Evolutionary conservation across 1,284 basidiomycete genomes (phyloP).

Genomic region (Boletellus deceptivus): DNA sequence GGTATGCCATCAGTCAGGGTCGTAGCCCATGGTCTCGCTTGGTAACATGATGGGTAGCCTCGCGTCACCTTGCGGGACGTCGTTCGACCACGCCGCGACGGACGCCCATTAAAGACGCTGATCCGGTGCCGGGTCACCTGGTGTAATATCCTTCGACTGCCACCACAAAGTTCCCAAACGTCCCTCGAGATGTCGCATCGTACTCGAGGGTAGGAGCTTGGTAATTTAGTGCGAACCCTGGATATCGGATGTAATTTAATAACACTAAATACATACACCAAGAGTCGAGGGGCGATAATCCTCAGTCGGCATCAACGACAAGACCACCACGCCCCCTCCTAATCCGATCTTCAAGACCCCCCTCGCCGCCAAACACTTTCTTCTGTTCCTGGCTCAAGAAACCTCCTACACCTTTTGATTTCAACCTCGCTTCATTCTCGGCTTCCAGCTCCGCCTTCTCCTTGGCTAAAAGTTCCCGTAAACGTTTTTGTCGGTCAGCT

Average conservation of each 20-base stretch:
- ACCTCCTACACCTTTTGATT: conserved; percentile 67
- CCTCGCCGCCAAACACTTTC: conserved; percentile 71
- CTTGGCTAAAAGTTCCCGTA: conserved; percentile 60
- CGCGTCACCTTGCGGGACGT: neutral
- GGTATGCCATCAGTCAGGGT: conserved; percentile 4
- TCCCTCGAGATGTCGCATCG: neutral
- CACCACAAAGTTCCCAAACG: neutral
- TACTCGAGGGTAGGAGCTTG: too few species aligned
- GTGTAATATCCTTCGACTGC: neutral
- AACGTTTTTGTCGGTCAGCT: conserved; percentile 64
- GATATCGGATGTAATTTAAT: conserved; percentile 1
- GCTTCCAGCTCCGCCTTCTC: conserved; percentile 70
- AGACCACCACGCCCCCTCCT: conserved; percentile 62
- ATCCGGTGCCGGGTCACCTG: neutral
- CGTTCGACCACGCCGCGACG: neutral
- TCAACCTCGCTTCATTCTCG: conserved; percentile 59
- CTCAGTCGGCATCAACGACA: conserved; percentile 55
- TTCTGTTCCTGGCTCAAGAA: conserved; percentile 75
- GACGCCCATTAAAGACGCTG: neutral
- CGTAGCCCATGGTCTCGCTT: neutral
- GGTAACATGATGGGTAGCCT: neutral
- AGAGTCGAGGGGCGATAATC: conserved; percentile 1
- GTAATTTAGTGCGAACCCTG: too few species aligned
- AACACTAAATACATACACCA: conserved; percentile 8
- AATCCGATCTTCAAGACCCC: conserved; percentile 76